phyloP scores from a whole-genome alignment of 768 basidiomycete genomes.

The Rhizopogon vulgaris region DNA sequence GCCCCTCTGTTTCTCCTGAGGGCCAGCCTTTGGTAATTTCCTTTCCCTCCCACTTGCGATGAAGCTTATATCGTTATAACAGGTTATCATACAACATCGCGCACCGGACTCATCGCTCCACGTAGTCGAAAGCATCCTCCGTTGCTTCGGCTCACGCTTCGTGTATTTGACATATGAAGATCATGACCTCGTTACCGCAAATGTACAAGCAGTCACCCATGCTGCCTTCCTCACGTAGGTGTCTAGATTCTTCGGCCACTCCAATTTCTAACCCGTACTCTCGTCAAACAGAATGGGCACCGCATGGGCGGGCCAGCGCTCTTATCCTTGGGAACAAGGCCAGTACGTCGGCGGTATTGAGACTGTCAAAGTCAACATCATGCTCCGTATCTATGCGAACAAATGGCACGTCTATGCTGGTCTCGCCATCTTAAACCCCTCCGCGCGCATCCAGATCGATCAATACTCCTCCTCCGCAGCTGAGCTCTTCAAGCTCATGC shows the following conservation, averaged over 20 bases:
- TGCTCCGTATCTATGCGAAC: conserved; percentile 92
- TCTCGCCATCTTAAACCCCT: conserved; percentile 95
- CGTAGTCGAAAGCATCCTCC: conserved; percentile 79
- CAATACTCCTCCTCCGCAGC: conserved; percentile 83
- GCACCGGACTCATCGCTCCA: conserved; percentile 65
- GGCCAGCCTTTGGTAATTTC: conserved; percentile 82
- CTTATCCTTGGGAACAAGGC: conserved; percentile 94
- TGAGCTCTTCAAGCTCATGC: conserved; percentile 95
- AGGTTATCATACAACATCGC: conserved; percentile 89
- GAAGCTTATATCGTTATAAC: conserved; percentile 2
- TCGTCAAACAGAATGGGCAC: conserved; percentile 81
- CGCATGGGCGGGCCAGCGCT: conserved; percentile 73
- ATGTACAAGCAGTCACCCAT: conserved; percentile 97
- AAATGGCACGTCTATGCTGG: conserved; percentile 99
- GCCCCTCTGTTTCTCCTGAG: conserved; percentile 79
- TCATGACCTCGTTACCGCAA: conserved; percentile 94
- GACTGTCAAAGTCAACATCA: conserved; percentile 93
- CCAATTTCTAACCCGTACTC: conserved; percentile 1
- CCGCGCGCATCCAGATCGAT: conserved; percentile 81
- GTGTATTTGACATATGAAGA: conserved; percentile 96
- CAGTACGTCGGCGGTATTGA: conserved; percentile 97
- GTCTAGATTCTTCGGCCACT: background rate
- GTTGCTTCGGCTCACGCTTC: conserved; percentile 74
- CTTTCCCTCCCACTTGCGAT: background rate
- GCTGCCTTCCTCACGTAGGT: conserved; percentile 90